Evolutionary conservation across 805 yeast genomes (phyloP), one percentile per base, ranked within the genome.

Genomic region (Kazachstania africana): DNA sequence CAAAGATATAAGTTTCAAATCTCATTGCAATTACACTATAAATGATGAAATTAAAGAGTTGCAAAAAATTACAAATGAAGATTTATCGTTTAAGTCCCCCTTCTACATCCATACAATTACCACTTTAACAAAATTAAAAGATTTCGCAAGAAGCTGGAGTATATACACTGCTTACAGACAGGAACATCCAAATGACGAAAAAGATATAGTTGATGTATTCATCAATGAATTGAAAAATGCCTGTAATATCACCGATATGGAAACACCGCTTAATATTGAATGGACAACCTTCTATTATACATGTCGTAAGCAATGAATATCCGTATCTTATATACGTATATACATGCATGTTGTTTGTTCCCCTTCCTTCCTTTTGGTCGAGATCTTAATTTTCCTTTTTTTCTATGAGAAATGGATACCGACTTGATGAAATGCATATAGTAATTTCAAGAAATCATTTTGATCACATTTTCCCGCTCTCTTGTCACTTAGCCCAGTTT

Each of bases 361-460:
- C n/a, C n/a, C n/a, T n/a, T n/a, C n/a, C n/a, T n/a, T n/a, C n/a
- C n/a, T n/a, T n/a, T n/a, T n/a, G n/a, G n/a, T n/a, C n/a, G n/a
- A n/a, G n/a, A n/a, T n/a, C n/a, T n/a, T n/a, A n/a, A n/a, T n/a
- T n/a, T n/a, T n/a, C n/a, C n/a, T n/a, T n/a, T n/a, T n/a, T n/a
- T n/a, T n/a, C n/a, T 10, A 87, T 35, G 95, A 95, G 61, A 91
- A 91, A 58, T 88, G 97, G 38, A 91, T 81, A 27, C 97, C 97
- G 28, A 83, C 95, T 58, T 88, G 91, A 59, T 91, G 95, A 67
- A 91, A 91, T 2, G 94, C 95, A 46, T 79, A 85, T 35, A 91
- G 62, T 29, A 91, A 62, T 51, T 69, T 78, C 47, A 91, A 65
- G 58, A 91, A 91, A 53, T 91, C 98, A 16, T 87, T 82, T 61